These are phyloP conservation scores for Fragaria ananassa DNA, from an alignment of 306 rosid species.

Conservation along the genomic window DNA sequence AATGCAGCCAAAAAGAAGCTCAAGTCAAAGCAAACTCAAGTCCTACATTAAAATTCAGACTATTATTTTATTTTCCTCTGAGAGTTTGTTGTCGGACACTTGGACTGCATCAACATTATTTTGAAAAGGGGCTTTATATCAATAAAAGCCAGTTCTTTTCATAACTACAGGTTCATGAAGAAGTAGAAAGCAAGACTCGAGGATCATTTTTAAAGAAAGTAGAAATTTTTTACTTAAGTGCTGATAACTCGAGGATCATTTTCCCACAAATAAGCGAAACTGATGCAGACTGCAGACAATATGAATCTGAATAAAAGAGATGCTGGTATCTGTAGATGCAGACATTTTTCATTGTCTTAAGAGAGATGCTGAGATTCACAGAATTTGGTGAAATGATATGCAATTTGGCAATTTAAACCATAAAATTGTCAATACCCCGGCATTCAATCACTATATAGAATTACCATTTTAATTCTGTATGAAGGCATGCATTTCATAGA, in stretches of 20 bases:
- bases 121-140: background rate
- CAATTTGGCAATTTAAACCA: too few relatives aligned
- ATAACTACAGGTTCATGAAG: background rate
- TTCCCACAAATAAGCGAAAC: background rate
- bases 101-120: background rate
- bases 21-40: background rate
- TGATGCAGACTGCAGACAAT: background rate
- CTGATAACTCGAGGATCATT: background rate
- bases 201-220: background rate
- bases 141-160: background rate
- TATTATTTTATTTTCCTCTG: background rate
- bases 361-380: background rate
- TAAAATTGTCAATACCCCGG: background rate
- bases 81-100: background rate
- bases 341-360: background rate
- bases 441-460: too few relatives aligned
- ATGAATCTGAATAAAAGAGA: background rate
- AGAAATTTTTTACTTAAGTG: background rate
- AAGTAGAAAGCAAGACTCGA: background rate
- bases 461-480: too few relatives aligned
- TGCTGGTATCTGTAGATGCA: background rate
- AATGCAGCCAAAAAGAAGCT: background rate
- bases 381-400: background rate
- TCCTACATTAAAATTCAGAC: background rate
- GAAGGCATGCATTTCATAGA: background rate